Conservation (phyloP, 345 rosid genomes). For the Eucalyptus curtisii region DNA sequence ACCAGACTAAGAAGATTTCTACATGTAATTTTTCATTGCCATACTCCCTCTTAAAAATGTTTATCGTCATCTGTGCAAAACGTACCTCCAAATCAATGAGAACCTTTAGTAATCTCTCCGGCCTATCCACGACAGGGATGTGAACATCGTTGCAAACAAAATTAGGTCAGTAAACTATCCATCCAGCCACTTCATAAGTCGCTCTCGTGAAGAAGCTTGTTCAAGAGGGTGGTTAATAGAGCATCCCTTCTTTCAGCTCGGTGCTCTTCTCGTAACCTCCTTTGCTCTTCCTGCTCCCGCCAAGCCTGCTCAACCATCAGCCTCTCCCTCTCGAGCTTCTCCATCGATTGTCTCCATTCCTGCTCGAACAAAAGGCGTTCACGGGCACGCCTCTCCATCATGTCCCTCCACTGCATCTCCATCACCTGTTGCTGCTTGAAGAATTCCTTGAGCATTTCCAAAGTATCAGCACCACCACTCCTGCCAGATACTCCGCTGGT, state of each 20-base stretch:
- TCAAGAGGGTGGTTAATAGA: conserved; percentile 29
- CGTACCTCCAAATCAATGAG: background rate
- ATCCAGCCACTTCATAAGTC: background rate
- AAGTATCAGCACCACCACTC: background rate
- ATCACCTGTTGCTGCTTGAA: conserved; percentile 32
- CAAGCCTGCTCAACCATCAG: conserved; percentile 30
- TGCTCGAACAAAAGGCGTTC: conserved; percentile 33
- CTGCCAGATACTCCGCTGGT: background rate
- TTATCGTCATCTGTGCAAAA: background rate
- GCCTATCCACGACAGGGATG: background rate
- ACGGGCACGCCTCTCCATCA: conserved; percentile 29
- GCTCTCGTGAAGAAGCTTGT: conserved; percentile 21
- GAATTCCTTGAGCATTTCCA: conserved; percentile 32
- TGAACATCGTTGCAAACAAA: background rate
- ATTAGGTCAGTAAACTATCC: background rate
- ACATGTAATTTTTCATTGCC: background rate
- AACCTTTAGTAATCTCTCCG: background rate
- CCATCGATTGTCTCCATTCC: conserved; percentile 43
- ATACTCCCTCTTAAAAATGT: background rate
- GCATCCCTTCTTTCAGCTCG: conserved; percentile 49
- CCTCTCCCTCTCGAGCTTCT: conserved; percentile 45
- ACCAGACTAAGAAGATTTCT: background rate
- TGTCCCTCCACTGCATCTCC: conserved; percentile 41
- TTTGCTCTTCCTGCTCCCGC: conserved; percentile 50
- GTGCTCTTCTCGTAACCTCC: conserved; percentile 33